phyloP scores from a whole-genome alignment of 257 asterid species.

The Primulina tabacum region DNA sequence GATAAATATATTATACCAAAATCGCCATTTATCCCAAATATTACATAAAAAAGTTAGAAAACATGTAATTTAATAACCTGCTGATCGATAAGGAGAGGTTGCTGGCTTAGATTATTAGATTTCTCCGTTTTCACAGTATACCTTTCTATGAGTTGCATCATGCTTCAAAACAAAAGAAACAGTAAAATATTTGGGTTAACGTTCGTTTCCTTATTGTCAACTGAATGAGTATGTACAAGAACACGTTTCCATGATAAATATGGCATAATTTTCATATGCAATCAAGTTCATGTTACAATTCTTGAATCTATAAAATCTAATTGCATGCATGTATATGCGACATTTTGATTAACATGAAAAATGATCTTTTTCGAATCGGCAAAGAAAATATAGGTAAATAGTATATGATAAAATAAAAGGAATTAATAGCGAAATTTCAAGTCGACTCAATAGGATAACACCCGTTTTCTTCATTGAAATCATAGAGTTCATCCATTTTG shows the following conservation, averaged over 20 bases:
- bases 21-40: too few relatives aligned
- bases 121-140: not conserved
- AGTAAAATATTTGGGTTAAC: too few relatives aligned
- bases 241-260: too few relatives aligned
- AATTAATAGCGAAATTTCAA: not conserved
- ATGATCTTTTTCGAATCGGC: not conserved
- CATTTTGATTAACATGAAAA: not conserved
- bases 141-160: not conserved
- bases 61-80: not conserved
- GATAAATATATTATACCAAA: too few relatives aligned
- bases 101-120: not conserved
- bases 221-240: too few relatives aligned
- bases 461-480: not conserved
- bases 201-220: too few relatives aligned
- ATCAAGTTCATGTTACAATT: too few relatives aligned
- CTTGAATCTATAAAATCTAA: too few relatives aligned
- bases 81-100: not conserved
- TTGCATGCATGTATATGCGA: too few relatives aligned
- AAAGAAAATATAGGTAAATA: not conserved
- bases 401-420: not conserved
- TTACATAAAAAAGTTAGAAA: too few relatives aligned
- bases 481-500: not conserved
- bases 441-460: not conserved
- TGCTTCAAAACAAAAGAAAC: not conserved
- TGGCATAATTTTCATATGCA: too few relatives aligned